Base-by-base conservation (phyloP, 768 basidiomycete genomes). In the Leucogyrophana mollusca region DNA sequence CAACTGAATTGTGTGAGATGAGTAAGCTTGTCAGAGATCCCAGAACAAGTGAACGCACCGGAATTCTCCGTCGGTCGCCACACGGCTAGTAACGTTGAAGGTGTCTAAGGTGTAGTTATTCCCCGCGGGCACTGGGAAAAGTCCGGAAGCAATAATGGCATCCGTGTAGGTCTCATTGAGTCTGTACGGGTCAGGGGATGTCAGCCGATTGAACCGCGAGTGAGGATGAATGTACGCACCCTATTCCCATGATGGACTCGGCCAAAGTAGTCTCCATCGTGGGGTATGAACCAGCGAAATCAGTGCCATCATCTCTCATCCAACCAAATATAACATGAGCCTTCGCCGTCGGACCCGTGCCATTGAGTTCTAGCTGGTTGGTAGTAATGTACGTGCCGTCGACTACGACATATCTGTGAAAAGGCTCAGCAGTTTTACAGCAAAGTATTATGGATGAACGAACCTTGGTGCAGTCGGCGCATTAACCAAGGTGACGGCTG, bases 301-400 rank as follows among this genome's bases (percentile, higher is more conserved):
- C 70, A 0, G 72, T 63, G 0, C 77, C 78, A 52, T 79, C 77
- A 47, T 76, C 76, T 16, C 72, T 60, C 72, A 76, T 77, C 67
- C 70, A 73, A 1, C 77, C 77, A 49, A 73, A 72, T 49, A 80
- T 67, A 33, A 73, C 67, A 45, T 74, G 74, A 1, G 72, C 76
- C 20, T 71, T 58, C 4, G 73, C 73, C 2, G 66, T 60, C 0
- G 68, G 69, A 0, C 70, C 73, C 1, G 58, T 50, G 1, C 73
- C 73, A 37, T 67, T 65, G 11, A 78, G 53, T 4, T 66, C 64
- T 2, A 79, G 68, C 11, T 68, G 63, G 30, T 60, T 56, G 2
- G 65, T 57, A 0, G 62, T 66, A 41, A 79, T 65, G 56, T 67
- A 73, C n/a, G 64, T 73, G 3, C 77, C 76, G 44, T 79, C 77